Evolutionary conservation across 805 yeast species (phyloP), one percentile per base, ranked within the genome.

Genomic region (Candida glaebosa): DNA sequence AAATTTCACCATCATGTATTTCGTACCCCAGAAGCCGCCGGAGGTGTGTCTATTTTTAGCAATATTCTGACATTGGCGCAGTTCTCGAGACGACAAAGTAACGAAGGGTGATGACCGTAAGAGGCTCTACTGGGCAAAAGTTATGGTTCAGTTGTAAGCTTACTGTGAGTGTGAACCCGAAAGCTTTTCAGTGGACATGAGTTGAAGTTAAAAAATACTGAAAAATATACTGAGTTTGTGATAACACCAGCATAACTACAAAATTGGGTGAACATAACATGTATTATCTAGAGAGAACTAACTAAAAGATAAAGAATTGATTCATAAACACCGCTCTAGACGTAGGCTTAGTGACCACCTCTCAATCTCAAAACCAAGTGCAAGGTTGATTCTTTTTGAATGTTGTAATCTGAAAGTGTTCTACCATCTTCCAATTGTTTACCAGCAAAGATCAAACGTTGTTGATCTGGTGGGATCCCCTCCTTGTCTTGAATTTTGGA

Each of bases 401-500:
- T 89, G 85, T 89, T 89, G 90, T 89, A 89, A 76, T 89, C 96
- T 52, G 95, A 83, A 52, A 89, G 75, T 50, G 97, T 89, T 79
- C 96, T 87, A 70, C 97, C 97, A 66, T 90, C 97, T 80, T 90
- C 97, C 68, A 90, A 87, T 79, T 91, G 98, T 83, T 90, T 91
- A 81, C 98, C 98, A 68, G 97, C 98, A 68, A 91, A 90, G 82
- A 90, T 90, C 67, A 91, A 84, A 79, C 98, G 87, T 79, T 90
- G 97, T 76, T 90, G 97, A 76, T 91, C 97, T 65, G 97, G 97
- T 73, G 98, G 98, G 59, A 90, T 91, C 70, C 97, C 97, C 75
- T 90, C 97, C 82, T 90, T 90, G 84, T 90, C 96, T 78, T 88
- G 96, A 75, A 89, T 89, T 84, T 89, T 89, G 71, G 96, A 81